Base-by-base conservation (phyloP, 75 land plant species). In the Selaginella tamariscina region DNA sequence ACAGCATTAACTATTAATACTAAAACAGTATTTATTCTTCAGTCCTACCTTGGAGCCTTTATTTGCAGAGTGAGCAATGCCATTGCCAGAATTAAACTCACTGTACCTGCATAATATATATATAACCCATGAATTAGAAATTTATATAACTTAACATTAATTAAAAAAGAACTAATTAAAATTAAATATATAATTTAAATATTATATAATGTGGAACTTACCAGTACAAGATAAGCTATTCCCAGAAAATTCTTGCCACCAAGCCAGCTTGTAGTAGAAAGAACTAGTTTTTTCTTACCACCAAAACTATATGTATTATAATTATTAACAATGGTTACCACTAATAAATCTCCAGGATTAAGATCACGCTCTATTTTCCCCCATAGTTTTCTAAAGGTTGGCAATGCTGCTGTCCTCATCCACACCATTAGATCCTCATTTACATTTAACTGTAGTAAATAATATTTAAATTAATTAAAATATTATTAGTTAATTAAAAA, bases 381-480 rank as follows among this genome's bases (percentile, higher is more conserved):
- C 69, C 78, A 88, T 31, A 88, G 77, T 31, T 88, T 88, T 32
- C 91, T 78, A 56, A 88, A 88, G 39, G 79, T 81, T 63, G 91
- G 91, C 27, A 88, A 72, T 32, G 91, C 91, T 2, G 91, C 91
- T 24, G 89, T 83, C 44, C 89, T 72, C 91, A 88, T 88, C 91
- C 91, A 88, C 30, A 82, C 83, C 55, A 82, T 75, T 22, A 82
- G 82, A 60, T 80, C 75, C 72, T 77, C 91, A 63, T 88, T 80
- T 63, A 82, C 68, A 27, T 76, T 85, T 65, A 87, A 67, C 85
- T 85, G 79, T n/a, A 67, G 5, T 64, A 31, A 30, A 29, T 24
- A 27, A 31, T n/a, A n/a, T n/a, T n/a, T n/a, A n/a, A n/a, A n/a
- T n/a, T n/a, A 62, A 31, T 8, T 39, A 69, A 33, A 11, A 30